Evolutionary conservation across 805 yeast species (phyloP), one percentile per base, ranked within the genome.

Genomic region (Pichia cephalocereana): DNA sequence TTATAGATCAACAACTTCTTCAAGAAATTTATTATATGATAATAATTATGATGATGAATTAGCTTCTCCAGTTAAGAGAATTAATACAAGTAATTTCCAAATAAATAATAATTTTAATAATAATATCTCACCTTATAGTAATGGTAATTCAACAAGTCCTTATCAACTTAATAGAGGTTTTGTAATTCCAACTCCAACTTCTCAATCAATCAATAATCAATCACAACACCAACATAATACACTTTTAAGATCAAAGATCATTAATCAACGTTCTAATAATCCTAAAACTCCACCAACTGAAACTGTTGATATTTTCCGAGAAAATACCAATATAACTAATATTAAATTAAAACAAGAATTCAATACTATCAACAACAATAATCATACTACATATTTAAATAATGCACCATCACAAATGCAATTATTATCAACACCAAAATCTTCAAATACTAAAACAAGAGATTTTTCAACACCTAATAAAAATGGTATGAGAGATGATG

Each of bases 361-460:
- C 6, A 41, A 41, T 54, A 4, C 44, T 26, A 28, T 36, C 2
- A 51, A 26, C 54, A 52, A 43, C 52, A 48, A 3, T 6, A 30
- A 30, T 11, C 6, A 23, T 23, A 23, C 7, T 23, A 23, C 32
- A 30, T 30, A 30, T 30, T 9, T 14, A 6, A 30, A 10, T 9
- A 34, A 34, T 34, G 39, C 11, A 23, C 57, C 60, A 11, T 46
- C 54, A 41, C 62, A 58, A 37, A 50, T 56, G 8, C 58, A 54
- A 12, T 49, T 66, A 17, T 55, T 63, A 32, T 57, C 67, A 8
- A 66, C 70, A 1, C 70, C 70, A 19, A 65, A 58, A 45, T 36
- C 52, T 4, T 48, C 51, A 12, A 53, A 48, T 18, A 55, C 48
- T 23, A 55, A 51, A 23, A 37, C 18, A 3, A 45, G 46, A 19